Evolutionary conservation across 148 eudicot species (phyloP).

Genomic region (Bassia scoparia): DNA sequence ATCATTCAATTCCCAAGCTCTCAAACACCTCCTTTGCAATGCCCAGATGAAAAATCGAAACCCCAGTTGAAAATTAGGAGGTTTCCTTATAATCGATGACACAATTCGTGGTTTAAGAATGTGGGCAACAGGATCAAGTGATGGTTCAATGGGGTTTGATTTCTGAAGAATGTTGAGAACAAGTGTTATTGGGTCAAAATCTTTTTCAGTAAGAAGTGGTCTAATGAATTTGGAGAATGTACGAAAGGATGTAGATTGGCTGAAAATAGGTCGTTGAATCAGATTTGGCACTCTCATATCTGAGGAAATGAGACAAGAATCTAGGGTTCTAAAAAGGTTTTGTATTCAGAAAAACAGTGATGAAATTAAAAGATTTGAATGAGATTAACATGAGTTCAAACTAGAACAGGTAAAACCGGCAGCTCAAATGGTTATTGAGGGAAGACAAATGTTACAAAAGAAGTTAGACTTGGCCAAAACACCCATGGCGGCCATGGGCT

Average conservation of each 20-base stretch:
- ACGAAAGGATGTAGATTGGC: background rate
- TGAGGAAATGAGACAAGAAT: background rate
- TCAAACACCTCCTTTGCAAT: constrained; percentile 21
- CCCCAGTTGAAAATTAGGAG: constrained; percentile 31
- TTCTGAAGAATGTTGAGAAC: constrained; percentile 34
- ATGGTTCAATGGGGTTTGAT: constrained; percentile 39
- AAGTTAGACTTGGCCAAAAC: too few relatives aligned
- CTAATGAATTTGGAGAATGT: background rate
- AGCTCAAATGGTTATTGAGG: too few relatives aligned
- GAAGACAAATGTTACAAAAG: too few relatives aligned
- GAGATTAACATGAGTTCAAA: background rate
- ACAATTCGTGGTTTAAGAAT: constrained; percentile 30
- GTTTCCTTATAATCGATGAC: constrained; percentile 35
- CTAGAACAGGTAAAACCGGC: too few relatives aligned
- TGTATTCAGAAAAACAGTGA: background rate
- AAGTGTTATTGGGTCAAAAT: constrained; percentile 25
- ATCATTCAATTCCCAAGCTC: constrained; percentile 36
- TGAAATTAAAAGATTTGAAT: background rate
- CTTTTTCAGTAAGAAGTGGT: constrained; percentile 4
- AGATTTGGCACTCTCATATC: constrained; percentile 23
- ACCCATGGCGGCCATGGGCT: too few relatives aligned
- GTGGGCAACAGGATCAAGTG: constrained; percentile 36
- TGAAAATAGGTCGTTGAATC: constrained; percentile 22
- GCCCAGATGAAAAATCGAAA: constrained; percentile 83
- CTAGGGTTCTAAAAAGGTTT: background rate